Conservation (phyloP, 495 filamentous ascomycete genomes). For the Copromyces sp. region DNA sequence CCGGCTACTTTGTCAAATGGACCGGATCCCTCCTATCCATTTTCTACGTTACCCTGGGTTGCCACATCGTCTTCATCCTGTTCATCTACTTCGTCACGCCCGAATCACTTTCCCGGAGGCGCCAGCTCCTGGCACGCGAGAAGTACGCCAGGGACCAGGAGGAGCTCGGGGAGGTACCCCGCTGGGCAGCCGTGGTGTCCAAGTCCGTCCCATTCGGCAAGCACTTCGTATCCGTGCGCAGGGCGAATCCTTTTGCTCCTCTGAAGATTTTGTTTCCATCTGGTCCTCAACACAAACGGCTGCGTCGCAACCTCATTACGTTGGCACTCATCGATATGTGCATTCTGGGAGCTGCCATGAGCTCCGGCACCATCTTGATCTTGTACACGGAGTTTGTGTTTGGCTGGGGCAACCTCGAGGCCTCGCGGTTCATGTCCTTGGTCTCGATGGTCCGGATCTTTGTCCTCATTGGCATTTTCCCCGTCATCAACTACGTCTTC, state of each 20-base stretch:
- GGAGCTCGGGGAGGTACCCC: slow-evolving; percentile 3
- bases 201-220: slow-evolving; percentile 9
- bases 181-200: background rate
- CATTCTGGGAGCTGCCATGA: slow-evolving; percentile 73
- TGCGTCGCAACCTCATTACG: slow-evolving; percentile 70
- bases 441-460: slow-evolving; percentile 65
- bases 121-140: slow-evolving; percentile 56
- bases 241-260: slow-evolving; percentile 56
- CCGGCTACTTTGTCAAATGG: slow-evolving; percentile 62
- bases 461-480: slow-evolving; percentile 64
- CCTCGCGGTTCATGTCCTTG: slow-evolving; percentile 64
- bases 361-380: slow-evolving; percentile 63
- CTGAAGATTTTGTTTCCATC: slow-evolving; percentile 68
- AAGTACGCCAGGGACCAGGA: slow-evolving; percentile 40
- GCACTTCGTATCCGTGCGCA: slow-evolving; percentile 15
- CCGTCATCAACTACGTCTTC: slow-evolving; percentile 57
- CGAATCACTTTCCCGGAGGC: slow-evolving; percentile 64
- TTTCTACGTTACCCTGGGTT: slow-evolving; percentile 68
- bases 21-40: slow-evolving; percentile 59
- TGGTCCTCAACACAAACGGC: slow-evolving; percentile 47
- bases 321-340: slow-evolving; percentile 71
- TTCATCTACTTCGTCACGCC: slow-evolving; percentile 62
- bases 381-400: slow-evolving; percentile 74
- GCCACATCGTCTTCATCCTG: slow-evolving; percentile 59
- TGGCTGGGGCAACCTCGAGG: slow-evolving; percentile 68